These are phyloP conservation scores for Eragrostis nindensis DNA, from an alignment of 176 grass and related monocot genomes.

Conservation along the genomic window DNA sequence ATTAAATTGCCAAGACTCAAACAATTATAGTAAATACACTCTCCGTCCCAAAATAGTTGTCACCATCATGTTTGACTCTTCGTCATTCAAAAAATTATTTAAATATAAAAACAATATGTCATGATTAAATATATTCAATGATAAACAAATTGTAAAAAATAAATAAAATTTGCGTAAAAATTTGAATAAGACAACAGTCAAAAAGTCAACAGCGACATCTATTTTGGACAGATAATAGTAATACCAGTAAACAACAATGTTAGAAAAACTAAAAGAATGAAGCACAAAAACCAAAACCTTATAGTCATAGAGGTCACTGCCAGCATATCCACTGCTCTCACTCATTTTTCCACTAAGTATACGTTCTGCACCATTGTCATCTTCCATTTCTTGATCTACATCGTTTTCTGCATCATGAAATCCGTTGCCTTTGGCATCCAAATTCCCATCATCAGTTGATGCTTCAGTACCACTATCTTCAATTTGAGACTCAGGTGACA, in stretches of 20 bases:
- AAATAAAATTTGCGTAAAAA: not conserved
- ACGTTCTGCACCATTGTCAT: conserved; percentile 72
- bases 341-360: conserved; percentile 96
- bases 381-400: conserved; percentile 80
- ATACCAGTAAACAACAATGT: conserved; percentile 1
- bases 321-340: conserved; percentile 96
- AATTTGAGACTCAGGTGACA: conserved; percentile 77
- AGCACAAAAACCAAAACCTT: conserved; percentile 60
- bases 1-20: not conserved
- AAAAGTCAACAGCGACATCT: too few relatives aligned
- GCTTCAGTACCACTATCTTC: conserved; percentile 91
- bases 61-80: too few relatives aligned
- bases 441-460: conserved; percentile 79
- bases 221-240: conserved; percentile 12
- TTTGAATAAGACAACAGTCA: too few relatives aligned
- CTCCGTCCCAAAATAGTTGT: too few relatives aligned
- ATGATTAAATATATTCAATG: too few relatives aligned
- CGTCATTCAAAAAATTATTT: too few relatives aligned
- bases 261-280: conserved; percentile 27
- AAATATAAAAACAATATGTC: too few relatives aligned
- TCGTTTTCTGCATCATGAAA: conserved; percentile 97
- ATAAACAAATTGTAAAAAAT: too few relatives aligned
- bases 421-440: conserved; percentile 72
- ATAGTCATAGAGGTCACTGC: conserved; percentile 94
- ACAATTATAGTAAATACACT: too few relatives aligned